A percentile compares a stretch with the other conserved stretches of the same genome.
These are phyloP conservation scores for Fibroporia radiculosa DNA, from an alignment of 768 basidiomycete genomes.

Conservation along the genomic window DNA sequence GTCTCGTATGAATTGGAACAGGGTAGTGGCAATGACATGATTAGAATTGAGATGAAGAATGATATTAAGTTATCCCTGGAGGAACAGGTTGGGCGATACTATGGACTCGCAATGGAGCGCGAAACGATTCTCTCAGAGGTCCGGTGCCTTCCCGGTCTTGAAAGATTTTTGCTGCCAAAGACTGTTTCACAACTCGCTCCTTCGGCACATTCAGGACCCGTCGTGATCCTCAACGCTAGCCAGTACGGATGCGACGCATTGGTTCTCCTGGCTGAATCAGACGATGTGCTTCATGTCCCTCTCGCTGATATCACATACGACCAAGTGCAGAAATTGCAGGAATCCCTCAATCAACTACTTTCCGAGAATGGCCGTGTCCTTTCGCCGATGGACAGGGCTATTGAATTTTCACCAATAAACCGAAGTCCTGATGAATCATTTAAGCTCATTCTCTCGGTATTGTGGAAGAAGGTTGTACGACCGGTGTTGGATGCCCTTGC, in stretches of 20 bases:
- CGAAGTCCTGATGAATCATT: not conserved
- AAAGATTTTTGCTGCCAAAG: conserved; percentile 21
- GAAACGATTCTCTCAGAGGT: conserved; percentile 14
- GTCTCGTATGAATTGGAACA: conserved; percentile 6
- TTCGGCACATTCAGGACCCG: conserved; percentile 26
- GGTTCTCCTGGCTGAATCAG: conserved; percentile 12
- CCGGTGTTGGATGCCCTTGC: conserved; percentile 7
- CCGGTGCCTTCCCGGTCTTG: conserved; percentile 24
- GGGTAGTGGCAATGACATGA: conserved; percentile 4
- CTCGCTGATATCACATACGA: not conserved
- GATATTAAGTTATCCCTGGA: not conserved
- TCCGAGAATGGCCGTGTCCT: not conserved
- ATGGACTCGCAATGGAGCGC: not conserved
- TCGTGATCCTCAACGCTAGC: conserved; percentile 30
- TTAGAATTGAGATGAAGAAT: not conserved
- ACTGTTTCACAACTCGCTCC: conserved; percentile 20
- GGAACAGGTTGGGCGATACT: not conserved
- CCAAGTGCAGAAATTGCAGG: not conserved
- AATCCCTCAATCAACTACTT: not conserved
- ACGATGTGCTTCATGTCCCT: not conserved
- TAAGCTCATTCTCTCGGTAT: conserved; percentile 1
- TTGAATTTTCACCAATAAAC: no score
- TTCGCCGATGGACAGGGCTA: no score
- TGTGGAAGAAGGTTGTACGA: conserved; percentile 2
- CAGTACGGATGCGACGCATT: conserved; percentile 30